These are phyloP conservation scores for Malbranchea zuffiana DNA, from an alignment of 2,329 filamentous ascomycete genomes.

Conservation along the genomic window DNA sequence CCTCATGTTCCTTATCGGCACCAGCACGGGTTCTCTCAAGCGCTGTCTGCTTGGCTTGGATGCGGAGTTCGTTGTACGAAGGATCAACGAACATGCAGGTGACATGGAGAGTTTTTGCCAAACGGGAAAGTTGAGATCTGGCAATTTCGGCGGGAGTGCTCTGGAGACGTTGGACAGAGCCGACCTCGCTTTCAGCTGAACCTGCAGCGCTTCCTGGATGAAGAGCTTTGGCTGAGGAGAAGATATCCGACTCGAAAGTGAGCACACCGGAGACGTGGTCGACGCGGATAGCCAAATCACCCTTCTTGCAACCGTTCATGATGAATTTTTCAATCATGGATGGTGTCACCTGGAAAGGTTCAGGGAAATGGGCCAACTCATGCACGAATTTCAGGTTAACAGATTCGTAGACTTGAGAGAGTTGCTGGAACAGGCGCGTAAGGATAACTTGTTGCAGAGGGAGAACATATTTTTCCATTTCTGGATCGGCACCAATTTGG, in stretches of 20 bases:
- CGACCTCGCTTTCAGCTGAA: slow-evolving; percentile 74
- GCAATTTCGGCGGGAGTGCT: slow-evolving; percentile 97
- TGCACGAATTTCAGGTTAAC: slow-evolving; percentile 91
- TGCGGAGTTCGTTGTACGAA: slow-evolving; percentile 68
- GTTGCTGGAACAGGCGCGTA: slow-evolving; percentile 94
- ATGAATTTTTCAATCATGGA: slow-evolving; percentile 98
- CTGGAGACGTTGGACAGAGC: slow-evolving; percentile 86
- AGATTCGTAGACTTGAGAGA: slow-evolving; percentile 97
- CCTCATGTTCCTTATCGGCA: slow-evolving; percentile 81
- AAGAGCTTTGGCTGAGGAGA: slow-evolving; percentile 88
- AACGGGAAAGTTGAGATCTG: slow-evolving; percentile 80
- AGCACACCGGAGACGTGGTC: slow-evolving; percentile 91
- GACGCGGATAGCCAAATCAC: slow-evolving; percentile 88
- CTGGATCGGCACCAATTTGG: slow-evolving; percentile 83
- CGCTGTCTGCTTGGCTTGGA: slow-evolving; percentile 67
- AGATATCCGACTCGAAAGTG: slow-evolving; percentile 96
- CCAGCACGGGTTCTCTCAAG: slow-evolving; percentile 73
- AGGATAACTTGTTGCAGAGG: slow-evolving; percentile 98
- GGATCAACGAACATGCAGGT: slow-evolving; percentile 95
- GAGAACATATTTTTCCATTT: slow-evolving; percentile 94
- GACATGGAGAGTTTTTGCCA: slow-evolving; percentile 82
- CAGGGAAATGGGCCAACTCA: slow-evolving; percentile 86
- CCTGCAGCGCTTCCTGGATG: slow-evolving; percentile 74
- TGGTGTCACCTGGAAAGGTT: slow-evolving; percentile 84
- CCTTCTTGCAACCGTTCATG: slow-evolving; percentile 99